Evolutionary conservation across 1,284 basidiomycete genomes (phyloP), one percentile per base, ranked within the genome.

Genomic region (Pulveroboletus sp.): DNA sequence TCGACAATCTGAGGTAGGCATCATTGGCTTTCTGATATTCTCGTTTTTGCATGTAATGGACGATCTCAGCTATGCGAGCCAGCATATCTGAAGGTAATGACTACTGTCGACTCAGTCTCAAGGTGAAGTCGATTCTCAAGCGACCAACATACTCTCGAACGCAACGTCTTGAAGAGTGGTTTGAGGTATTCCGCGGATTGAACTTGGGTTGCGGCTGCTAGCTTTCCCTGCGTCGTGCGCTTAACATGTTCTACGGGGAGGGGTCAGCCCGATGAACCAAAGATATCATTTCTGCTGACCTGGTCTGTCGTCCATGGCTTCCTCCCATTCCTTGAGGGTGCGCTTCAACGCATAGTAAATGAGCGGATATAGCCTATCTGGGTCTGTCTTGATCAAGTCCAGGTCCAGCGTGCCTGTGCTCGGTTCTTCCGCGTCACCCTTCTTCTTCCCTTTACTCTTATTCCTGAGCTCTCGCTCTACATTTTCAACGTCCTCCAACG

Each of bases 111-210:
- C 44, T 65, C 36, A 70, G 56, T 33, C 42, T 53, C 19, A 16
- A 48, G 50, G 44, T 21, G 41, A 32, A 53, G 42, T 57, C 17
- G 40, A 21, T 37, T 45, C 37, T 29, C 24, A 36, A 57, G 32
- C 29, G 24, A 29, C 41, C 36, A 29, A 82, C 90, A 53, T 71
- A 93, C 91, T 63, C 93, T 82, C 70, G 87, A 87, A 41, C 94
- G 87, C 33, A 99, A 76, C 24, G 83, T 79, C 68, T 95, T 95
- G 82, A 99, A 98, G 1, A 99, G 78, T 0, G 97, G 97, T 70
- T 99, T 99, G 41, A 99, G 81, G 70, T 99, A 96, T 65, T 98
- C 91, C 10, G 91, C 94, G 5, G 95, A 95, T 67, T 98, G 95
- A 1, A 94, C 87, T 71, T 98, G 95, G 0, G 92, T 97, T 1